These are phyloP conservation scores for Durio zibethinus DNA, from an alignment of 345 rosid species.

Conservation along the genomic window DNA sequence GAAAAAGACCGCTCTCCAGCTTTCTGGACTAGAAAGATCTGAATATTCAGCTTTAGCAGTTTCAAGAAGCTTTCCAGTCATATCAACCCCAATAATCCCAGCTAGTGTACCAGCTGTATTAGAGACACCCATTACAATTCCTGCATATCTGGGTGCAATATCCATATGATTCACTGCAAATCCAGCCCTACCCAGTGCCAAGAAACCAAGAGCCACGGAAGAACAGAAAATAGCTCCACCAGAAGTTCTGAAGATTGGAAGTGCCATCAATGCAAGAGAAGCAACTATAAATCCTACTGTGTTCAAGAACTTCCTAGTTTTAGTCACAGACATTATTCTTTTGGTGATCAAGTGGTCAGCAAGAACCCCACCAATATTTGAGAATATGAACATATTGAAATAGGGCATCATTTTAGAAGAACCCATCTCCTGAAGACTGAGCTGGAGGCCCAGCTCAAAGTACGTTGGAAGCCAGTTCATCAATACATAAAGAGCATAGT, in stretches of 20 bases:
- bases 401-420: conserved; percentile 97
- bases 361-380: conserved; percentile 87
- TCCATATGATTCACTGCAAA: conserved; percentile 99
- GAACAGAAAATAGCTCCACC: conserved; percentile 83
- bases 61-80: conserved; percentile 87
- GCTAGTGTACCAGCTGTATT: conserved; percentile 98
- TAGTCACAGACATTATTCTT: conserved; percentile 69
- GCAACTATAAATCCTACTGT: conserved; percentile 79
- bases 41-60: conserved; percentile 68
- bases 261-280: conserved; percentile 72
- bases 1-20: conserved; percentile 82
- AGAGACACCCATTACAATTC: conserved; percentile 96
- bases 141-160: conserved; percentile 93
- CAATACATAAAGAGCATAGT: conserved; percentile 84
- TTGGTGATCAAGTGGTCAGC: conserved; percentile 86
- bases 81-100: conserved; percentile 84
- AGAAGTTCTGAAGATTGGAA: conserved; percentile 75
- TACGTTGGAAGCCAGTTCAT: conserved; percentile 99
- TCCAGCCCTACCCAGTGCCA: conserved; percentile 92
- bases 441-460: conserved; percentile 83
- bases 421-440: conserved; percentile 94
- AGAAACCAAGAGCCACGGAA: conserved; percentile 82
- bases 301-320: conserved; percentile 76
- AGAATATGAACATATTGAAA: conserved; percentile 94
- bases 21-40: conserved; percentile 88